Evolutionary conservation across 148 eudicot species (phyloP), one percentile per base, ranked within the genome.

Genomic region (Silene latifolia): DNA sequence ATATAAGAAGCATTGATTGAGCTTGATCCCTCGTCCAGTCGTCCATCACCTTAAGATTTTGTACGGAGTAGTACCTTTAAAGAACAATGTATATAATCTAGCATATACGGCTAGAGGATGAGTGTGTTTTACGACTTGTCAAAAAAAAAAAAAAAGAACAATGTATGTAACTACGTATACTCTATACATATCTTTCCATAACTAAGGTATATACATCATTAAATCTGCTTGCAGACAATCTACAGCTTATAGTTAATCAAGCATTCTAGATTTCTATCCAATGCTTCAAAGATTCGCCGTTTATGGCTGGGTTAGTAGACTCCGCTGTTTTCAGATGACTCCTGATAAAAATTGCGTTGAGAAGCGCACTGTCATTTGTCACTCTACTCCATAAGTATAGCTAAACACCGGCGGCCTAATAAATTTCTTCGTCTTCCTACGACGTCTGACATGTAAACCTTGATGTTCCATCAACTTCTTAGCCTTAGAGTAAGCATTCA

Each of bases 401-500:
- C 83, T 81, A 29, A 81, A 72, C 9, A 81, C 70, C 3, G 80
- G 80, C 4, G 83, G 83, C 74, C 51, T 67, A 13, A 81, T 53
- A 64, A 72, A 81, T 15, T 20, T 81, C 80, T 77, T 81, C 66
- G 72, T 67, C 21, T 73, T 81, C 27, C 73, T 64, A 4, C 77
- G 83, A 35, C 83, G 83, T n/a, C 58, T 21, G 2, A 81, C 80
- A 64, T 58, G 80, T 17, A 76, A 78, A n/a, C 84, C 83, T 73
- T 82, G 80, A 5, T 74, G 71, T 63, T 76, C 67, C 86, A 86
- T 83, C 46, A 74, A 63, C 53, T 42, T 72, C 80, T 74, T 86
- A 44, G 86, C 88, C 77, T 76, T 86, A 23, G 67, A 61, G 32
- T 83, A 83, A 53, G 82, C 84, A 58, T 21, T 74, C 71, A 62